Evolutionary conservation across 2,329 filamentous ascomycete species (phyloP), one percentile per base, ranked within the genome.

Genomic region (Ascochyta viciae-villosae): DNA sequence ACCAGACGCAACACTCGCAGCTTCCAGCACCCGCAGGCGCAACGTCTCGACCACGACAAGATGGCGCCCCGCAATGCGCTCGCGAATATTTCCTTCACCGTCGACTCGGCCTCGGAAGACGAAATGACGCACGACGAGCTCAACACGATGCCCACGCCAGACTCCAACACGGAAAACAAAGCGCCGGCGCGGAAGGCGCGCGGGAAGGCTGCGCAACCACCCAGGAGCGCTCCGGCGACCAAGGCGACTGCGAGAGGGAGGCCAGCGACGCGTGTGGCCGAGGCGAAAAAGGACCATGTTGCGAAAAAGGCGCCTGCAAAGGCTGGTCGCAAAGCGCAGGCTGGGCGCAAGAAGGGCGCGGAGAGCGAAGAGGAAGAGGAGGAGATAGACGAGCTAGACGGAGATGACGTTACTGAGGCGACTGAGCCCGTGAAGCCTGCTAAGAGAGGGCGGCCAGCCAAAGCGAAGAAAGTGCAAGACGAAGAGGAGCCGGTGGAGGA

Each of bases 401-500:
- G 65, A 6, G 66, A 71, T 9, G 62, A 65, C 1, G 50, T 49
- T 8, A 54, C 57, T 3, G 61, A 62, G 19, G 47, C 52, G n/a
- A 63, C 50, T 10, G 62, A 57, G 34, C 62, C 63, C 9, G 57
- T 61, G 37, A 65, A 73, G 64, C 62, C 65, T 35, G 58, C 61
- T 16, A 74, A 73, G 66, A 61, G 68, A 33, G 64, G 67, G 35
- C 66, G 64, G 42, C 62, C 64, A 40, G 64, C 67, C 24, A 94
- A 85, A 23, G 82, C 83, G 33, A 95, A 83, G 23, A 90, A 77
- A 44, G 57, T 53, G 31, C 61, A 58, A 8, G 64, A 69, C 19
- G 65, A 60, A 10, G 52, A 54, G 27, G 62, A 62, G 24, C 39
- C 29, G 1, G 45, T 26, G 3, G 50, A 62, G 16, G 58, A 54